A percentile compares a stretch with the other conserved stretches of the same genome.
These are phyloP conservation scores for Pseudogymnoascus sp. DNA, from an alignment of 2,329 filamentous ascomycete genomes.

Conservation along the genomic window DNA sequence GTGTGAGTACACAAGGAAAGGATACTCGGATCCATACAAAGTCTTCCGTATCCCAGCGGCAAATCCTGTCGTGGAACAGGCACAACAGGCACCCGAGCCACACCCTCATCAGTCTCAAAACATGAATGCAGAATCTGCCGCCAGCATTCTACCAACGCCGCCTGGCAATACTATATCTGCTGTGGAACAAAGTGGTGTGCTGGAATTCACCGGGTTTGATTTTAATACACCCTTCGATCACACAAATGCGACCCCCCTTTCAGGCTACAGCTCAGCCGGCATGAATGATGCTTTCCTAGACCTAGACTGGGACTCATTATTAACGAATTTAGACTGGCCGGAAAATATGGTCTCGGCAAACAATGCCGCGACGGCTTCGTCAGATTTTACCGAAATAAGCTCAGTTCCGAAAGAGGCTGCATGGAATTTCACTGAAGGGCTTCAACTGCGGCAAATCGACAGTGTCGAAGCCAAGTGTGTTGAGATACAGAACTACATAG, in stretches of 20 bases:
- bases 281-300: neutral
- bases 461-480: neutral
- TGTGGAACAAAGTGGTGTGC: neutral
- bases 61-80: neutral
- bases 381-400: neutral
- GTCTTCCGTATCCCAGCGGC: neutral
- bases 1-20: conserved; percentile 1
- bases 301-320: neutral
- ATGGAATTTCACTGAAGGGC: conserved; percentile 1
- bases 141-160: neutral
- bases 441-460: neutral
- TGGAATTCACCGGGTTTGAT: neutral
- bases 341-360: neutral
- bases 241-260: neutral
- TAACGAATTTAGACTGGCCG: neutral
- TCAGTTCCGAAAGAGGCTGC: neutral
- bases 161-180: neutral
- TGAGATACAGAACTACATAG: neutral
- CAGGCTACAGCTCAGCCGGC: neutral
- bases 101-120: neutral
- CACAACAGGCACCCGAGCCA: neutral
- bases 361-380: neutral
- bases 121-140: neutral
- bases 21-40: conserved; percentile 1
- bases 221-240: neutral